Percentiles rank a stretch among this genome's conserved stretches.
These are phyloP conservation scores for Suhomyces sp. DNA, from an alignment of 805 yeast species.

Conservation along the genomic window DNA sequence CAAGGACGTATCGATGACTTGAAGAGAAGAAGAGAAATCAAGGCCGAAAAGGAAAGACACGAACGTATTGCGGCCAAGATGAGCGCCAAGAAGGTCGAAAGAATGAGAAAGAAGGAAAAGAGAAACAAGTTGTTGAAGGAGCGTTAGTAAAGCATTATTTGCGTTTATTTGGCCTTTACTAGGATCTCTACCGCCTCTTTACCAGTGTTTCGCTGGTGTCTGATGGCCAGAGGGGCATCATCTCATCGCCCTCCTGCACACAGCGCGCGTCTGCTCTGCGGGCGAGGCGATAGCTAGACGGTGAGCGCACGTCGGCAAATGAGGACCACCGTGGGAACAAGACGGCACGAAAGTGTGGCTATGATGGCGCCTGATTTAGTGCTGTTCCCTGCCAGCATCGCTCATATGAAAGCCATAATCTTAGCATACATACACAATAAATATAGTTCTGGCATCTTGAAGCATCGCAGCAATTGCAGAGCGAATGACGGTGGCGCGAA, in stretches of 20 bases:
- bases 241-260: conserved; percentile 4
- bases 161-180: not conserved
- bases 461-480: conserved; percentile 1
- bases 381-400: not conserved
- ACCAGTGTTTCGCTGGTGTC: not conserved
- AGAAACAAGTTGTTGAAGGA: conserved; percentile 91
- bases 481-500: conserved; percentile 4
- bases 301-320: not conserved
- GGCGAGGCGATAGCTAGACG: not conserved
- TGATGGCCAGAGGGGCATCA: not conserved
- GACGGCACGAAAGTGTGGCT: not conserved
- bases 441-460: not conserved
- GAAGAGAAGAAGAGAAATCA: conserved; percentile 73
- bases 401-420: not conserved
- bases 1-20: conserved; percentile 51
- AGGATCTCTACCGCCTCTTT: not conserved
- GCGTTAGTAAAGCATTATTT: conserved; percentile 44
- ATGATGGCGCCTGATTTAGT: not conserved
- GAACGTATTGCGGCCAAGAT: conserved; percentile 78
- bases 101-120: conserved; percentile 88
- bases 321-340: not conserved
- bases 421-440: conserved; percentile 3
- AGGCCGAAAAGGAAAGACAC: conserved; percentile 86
- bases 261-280: not conserved
- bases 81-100: conserved; percentile 89